Percentiles rank a stretch among this genome's conserved stretches.
phyloP scores from a whole-genome alignment of 2,329 filamentous ascomycete genomes.

The Penicillium decumbens region DNA sequence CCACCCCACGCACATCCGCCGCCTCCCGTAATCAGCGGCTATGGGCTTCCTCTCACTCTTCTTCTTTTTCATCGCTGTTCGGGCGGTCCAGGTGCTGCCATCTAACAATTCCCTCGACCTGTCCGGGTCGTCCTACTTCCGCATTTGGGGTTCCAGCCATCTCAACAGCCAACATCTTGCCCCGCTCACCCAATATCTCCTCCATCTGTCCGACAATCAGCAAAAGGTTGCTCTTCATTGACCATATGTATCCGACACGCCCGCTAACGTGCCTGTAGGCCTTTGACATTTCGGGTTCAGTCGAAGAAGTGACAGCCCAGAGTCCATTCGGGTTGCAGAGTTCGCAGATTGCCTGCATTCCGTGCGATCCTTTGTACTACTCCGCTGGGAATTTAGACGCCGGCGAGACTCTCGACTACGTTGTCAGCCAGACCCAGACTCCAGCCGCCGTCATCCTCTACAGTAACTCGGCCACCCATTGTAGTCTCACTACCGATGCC shows the following conservation, averaged over 20 bases:
- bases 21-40: conserved; percentile 7
- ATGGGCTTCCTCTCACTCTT: conserved; percentile 13
- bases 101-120: conserved; percentile 31
- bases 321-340: conserved; percentile 27
- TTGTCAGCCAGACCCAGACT: conserved; percentile 25
- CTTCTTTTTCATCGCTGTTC: conserved; percentile 12
- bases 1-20: conserved; percentile 12
- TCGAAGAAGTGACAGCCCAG: conserved; percentile 27
- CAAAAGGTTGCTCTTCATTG: conserved; percentile 18
- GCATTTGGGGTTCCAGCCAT: conserved; percentile 19
- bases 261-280: conserved; percentile 17
- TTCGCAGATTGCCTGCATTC: conserved; percentile 38
- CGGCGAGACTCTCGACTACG: conserved; percentile 31
- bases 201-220: conserved; percentile 16
- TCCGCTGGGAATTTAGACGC: conserved; percentile 34
- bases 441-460: conserved; percentile 40
- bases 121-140: conserved; percentile 21
- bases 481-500: conserved; percentile 31
- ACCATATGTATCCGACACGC: background rate
- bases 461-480: conserved; percentile 36
- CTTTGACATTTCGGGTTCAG: conserved; percentile 26
- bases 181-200: conserved; percentile 27
- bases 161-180: conserved; percentile 19
- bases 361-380: conserved; percentile 41
- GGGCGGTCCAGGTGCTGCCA: conserved; percentile 22